A percentile compares a stretch with the other conserved stretches of the same genome.
phyloP scores from a whole-genome alignment of 2,329 filamentous ascomycete genomes.

The Colletotrichum caudatum region DNA sequence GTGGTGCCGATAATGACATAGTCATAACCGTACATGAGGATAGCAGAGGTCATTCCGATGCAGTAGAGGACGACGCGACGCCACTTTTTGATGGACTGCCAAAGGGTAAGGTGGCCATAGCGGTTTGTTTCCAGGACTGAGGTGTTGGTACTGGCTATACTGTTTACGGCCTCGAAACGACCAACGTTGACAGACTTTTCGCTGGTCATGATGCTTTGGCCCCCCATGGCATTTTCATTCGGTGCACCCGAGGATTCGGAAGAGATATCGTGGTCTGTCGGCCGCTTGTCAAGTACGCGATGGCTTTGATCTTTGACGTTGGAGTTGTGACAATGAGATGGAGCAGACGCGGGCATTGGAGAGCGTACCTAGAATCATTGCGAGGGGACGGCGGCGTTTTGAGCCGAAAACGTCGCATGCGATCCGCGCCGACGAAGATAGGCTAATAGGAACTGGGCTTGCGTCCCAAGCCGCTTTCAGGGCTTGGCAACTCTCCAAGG shows the following conservation, averaged over 20 bases:
- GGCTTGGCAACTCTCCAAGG: constrained; percentile 30
- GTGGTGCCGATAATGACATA: constrained; percentile 49
- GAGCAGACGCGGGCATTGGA: not conserved
- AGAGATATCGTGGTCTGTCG: not conserved
- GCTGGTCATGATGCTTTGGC: constrained; percentile 18
- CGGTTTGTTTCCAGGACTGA: constrained; percentile 35
- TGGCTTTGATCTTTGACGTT: not conserved
- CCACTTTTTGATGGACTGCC: constrained; percentile 46
- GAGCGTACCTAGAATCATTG: constrained; percentile 13
- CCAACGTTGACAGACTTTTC: constrained; percentile 24
- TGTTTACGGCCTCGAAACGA: constrained; percentile 21
- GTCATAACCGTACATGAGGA: constrained; percentile 48
- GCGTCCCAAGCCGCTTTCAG: constrained; percentile 32
- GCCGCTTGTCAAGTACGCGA: not conserved
- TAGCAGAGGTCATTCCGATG: constrained; percentile 46
- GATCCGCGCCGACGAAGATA: not conserved
- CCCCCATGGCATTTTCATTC: constrained; percentile 28
- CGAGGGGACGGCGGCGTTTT: constrained; percentile 29
- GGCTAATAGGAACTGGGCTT: constrained; percentile 10
- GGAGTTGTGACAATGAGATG: not conserved
- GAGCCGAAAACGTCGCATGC: constrained; percentile 16
- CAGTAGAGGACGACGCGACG: constrained; percentile 45
- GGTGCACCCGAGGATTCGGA: not conserved
- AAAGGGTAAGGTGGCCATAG: constrained; percentile 41
- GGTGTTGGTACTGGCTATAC: constrained; percentile 23